Evolutionary conservation across 148 eudicot genomes (phyloP).

Genomic region (Diospyros kaki): DNA sequence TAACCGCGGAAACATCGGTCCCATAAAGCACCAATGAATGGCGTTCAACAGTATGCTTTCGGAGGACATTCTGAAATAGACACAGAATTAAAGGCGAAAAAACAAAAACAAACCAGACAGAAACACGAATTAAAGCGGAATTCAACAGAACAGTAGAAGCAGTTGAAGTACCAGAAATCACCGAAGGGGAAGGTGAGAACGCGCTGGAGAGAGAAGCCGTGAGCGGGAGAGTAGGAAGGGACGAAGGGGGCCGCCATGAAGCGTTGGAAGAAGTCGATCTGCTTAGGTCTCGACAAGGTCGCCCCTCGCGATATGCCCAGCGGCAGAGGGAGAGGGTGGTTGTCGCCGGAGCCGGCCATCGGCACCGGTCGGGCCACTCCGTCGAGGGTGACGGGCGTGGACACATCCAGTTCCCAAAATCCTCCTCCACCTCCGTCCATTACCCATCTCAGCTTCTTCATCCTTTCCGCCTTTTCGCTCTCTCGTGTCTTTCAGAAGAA

Average conservation of each 20-base stretch:
- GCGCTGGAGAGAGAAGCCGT: conserved; percentile 63
- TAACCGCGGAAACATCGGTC: too few relatives aligned
- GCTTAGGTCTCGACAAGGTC: conserved; percentile 60
- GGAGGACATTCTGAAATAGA: too few relatives aligned
- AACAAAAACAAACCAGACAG: background rate
- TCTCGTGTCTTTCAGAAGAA: too few relatives aligned
- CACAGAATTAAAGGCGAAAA: too few relatives aligned
- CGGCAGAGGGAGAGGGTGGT: conserved; percentile 35
- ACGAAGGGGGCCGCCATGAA: conserved; percentile 66
- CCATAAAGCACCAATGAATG: too few relatives aligned
- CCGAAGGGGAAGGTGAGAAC: conserved; percentile 48
- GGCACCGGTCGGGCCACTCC: conserved; percentile 65
- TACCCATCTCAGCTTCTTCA: conserved; percentile 79
- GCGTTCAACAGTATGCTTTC: too few relatives aligned
- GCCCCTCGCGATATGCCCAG: conserved; percentile 63
- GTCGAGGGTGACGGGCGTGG: conserved; percentile 69
- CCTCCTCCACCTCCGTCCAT: conserved; percentile 68
- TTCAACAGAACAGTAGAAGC: background rate
- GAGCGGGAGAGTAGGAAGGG: conserved; percentile 43
- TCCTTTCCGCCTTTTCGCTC: conserved; percentile 4
- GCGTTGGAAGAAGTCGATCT: conserved; percentile 70
- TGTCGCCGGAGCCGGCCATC: background rate
- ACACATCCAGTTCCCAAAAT: conserved; percentile 70
- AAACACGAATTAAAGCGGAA: background rate
- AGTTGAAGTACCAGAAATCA: conserved; percentile 35